These are phyloP conservation scores for Chlorella variabilis DNA, from an alignment of 163 green algal species.

Conservation along the genomic window DNA sequence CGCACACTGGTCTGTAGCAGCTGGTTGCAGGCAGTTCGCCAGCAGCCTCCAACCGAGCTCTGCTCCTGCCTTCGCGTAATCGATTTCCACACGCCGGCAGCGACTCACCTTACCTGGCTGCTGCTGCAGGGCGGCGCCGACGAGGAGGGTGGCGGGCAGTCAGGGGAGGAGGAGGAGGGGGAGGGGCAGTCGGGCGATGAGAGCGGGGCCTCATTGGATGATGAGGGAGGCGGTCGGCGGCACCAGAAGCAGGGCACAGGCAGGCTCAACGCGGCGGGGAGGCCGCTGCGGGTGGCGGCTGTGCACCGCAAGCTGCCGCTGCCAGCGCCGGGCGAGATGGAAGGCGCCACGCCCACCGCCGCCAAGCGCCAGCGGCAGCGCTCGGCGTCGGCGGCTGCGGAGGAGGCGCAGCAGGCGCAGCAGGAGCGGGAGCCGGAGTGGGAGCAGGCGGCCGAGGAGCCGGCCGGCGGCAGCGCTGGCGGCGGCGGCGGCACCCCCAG, in stretches of 20 bases:
- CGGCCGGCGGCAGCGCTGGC: background rate
- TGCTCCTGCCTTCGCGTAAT: too few relatives aligned
- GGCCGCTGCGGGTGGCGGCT: slow-evolving; percentile 1
- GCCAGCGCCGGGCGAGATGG: background rate
- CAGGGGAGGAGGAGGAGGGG: background rate
- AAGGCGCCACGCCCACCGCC: background rate
- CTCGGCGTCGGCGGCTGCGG: too few relatives aligned
- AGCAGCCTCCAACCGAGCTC: too few relatives aligned
- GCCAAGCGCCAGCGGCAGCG: background rate
- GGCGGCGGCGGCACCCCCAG: background rate
- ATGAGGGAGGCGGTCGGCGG: background rate
- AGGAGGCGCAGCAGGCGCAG: background rate
- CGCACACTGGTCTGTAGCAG: too few relatives aligned
- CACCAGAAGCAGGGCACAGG: background rate
- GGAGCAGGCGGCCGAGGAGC: background rate
- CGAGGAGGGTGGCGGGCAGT: background rate
- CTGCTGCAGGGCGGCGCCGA: too few relatives aligned
- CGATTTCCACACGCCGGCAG: too few relatives aligned
- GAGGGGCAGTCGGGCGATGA: background rate
- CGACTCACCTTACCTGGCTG: too few relatives aligned
- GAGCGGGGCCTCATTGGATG: background rate
- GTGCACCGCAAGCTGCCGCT: slow-evolving; percentile 1
- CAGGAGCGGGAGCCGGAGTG: background rate
- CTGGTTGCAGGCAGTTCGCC: too few relatives aligned
- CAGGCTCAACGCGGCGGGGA: background rate